Percentiles rank a stretch among this genome's conserved stretches.
Conservation (phyloP, 2,329 filamentous ascomycete genomes). For the Neopestalotiopsis clavispora region DNA sequence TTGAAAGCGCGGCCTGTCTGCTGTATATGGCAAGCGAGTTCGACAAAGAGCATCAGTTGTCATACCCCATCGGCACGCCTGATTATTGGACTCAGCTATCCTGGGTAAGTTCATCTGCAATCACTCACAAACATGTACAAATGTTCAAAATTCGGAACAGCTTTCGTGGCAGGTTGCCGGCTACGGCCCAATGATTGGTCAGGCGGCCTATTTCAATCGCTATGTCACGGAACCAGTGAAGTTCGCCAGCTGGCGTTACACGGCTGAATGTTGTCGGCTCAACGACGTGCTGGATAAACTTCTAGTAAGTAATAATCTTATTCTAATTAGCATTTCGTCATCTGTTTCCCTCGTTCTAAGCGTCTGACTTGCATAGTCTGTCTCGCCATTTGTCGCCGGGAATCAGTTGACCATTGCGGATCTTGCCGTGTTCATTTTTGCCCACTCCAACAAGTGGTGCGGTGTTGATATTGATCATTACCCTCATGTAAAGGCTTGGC, state of each 20-base stretch:
- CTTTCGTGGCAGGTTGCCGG: slow-evolving; percentile 30
- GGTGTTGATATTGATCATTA: slow-evolving; percentile 21
- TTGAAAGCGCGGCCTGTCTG: slow-evolving; percentile 31
- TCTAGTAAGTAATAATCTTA: slow-evolving; percentile 22
- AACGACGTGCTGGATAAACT: slow-evolving; percentile 26
- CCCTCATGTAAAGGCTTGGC: slow-evolving; percentile 20
- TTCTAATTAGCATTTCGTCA: no score
- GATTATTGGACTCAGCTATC: slow-evolving; percentile 30
- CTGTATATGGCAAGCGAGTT: slow-evolving; percentile 30
- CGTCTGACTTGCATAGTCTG: neutral
- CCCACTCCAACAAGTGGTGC: slow-evolving; percentile 21
- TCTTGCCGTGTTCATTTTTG: slow-evolving; percentile 20
- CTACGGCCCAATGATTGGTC: slow-evolving; percentile 28
- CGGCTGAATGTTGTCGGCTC: slow-evolving; percentile 25
- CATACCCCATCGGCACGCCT: slow-evolving; percentile 24
- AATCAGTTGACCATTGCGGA: slow-evolving; percentile 22
- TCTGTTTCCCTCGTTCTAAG: no score
- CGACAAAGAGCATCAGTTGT: slow-evolving; percentile 29
- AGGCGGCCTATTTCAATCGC: slow-evolving; percentile 26
- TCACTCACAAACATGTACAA: neutral
- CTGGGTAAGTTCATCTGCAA: slow-evolving; percentile 25
- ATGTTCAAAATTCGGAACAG: slow-evolving; percentile 4
- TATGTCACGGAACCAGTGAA: slow-evolving; percentile 25
- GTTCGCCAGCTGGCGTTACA: slow-evolving; percentile 25
- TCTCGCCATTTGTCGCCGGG: slow-evolving; percentile 1